Evolutionary conservation across 331 rosid species (phyloP).

Genomic region (Erythrophleum ivorense): DNA sequence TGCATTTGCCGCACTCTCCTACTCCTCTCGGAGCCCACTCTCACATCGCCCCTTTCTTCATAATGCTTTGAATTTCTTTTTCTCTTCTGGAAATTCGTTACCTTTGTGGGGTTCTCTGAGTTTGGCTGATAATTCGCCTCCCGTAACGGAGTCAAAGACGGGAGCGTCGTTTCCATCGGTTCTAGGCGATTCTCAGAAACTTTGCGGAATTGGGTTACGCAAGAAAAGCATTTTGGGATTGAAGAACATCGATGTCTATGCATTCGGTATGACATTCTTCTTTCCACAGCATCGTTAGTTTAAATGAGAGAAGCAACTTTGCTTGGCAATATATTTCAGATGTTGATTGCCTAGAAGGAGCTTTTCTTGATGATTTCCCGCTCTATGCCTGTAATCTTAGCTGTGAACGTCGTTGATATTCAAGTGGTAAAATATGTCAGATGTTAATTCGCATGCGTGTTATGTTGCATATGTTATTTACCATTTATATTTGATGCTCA

Average conservation of each 20-base stretch:
- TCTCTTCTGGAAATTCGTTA: slow-evolving; percentile 45
- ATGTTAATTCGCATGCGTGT: not conserved
- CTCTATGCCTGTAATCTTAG: not conserved
- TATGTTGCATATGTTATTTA: not conserved
- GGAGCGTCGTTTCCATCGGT: slow-evolving; percentile 77
- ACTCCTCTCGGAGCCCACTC: slow-evolving; percentile 34
- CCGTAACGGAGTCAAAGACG: slow-evolving; percentile 61
- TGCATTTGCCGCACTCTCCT: slow-evolving; percentile 13
- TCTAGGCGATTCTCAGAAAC: slow-evolving; percentile 64
- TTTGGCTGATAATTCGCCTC: slow-evolving; percentile 53
- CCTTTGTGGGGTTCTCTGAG: slow-evolving; percentile 78
- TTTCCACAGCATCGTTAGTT: not conserved
- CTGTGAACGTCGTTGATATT: not conserved
- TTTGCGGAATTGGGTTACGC: slow-evolving; percentile 85
- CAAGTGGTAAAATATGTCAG: not conserved
- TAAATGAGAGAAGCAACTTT: not conserved
- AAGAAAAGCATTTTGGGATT: slow-evolving; percentile 76
- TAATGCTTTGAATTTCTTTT: slow-evolving; percentile 47
- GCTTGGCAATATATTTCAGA: not conserved
- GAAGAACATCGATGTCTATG: slow-evolving; percentile 90
- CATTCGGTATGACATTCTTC: slow-evolving; percentile 63
- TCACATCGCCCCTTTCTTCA: slow-evolving; percentile 49
- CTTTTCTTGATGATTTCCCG: not conserved
- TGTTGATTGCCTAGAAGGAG: not conserved
- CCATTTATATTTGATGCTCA: not conserved